Conservation (phyloP, 2,329 filamentous ascomycete species). For the Fusarium burgessii region DNA sequence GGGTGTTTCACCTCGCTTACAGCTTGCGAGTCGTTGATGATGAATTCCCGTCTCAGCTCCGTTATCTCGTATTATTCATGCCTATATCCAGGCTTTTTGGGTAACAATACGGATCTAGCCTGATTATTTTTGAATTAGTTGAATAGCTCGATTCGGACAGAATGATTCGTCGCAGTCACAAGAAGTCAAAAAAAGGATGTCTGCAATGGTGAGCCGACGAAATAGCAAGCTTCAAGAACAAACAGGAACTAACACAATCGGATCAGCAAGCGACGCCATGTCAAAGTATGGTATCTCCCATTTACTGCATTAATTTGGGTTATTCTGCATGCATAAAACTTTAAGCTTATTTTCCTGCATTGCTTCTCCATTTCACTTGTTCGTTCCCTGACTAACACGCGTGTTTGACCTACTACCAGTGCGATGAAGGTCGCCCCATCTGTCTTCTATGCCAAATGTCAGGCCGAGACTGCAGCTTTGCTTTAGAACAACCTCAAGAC, state of each 20-base stretch:
- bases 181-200: conserved; percentile 36
- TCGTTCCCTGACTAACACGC: conserved; percentile 16
- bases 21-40: not conserved
- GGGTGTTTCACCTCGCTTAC: not conserved
- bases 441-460: conserved; percentile 29
- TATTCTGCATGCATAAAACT: rapidly evolving
- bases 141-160: too few relatives aligned
- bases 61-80: not conserved
- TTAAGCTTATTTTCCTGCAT: not conserved
- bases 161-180: conserved; percentile 37
- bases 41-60: not conserved
- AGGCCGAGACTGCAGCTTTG: conserved; percentile 25
- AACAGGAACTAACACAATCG: not conserved
- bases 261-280: conserved; percentile 29
- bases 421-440: conserved; percentile 33
- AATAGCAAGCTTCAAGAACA: rapidly evolving
- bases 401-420: conserved; percentile 8
- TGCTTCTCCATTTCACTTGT: rapidly evolving
- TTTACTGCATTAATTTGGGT: too few relatives aligned
- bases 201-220: conserved; percentile 19
- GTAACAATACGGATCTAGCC: not conserved
- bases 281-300: conserved; percentile 13
- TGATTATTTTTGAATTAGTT: too few relatives aligned
- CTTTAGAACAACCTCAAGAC: not conserved
- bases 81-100: not conserved